Conservation (phyloP, 331 rosid species). For the Malus hybrid region DNA sequence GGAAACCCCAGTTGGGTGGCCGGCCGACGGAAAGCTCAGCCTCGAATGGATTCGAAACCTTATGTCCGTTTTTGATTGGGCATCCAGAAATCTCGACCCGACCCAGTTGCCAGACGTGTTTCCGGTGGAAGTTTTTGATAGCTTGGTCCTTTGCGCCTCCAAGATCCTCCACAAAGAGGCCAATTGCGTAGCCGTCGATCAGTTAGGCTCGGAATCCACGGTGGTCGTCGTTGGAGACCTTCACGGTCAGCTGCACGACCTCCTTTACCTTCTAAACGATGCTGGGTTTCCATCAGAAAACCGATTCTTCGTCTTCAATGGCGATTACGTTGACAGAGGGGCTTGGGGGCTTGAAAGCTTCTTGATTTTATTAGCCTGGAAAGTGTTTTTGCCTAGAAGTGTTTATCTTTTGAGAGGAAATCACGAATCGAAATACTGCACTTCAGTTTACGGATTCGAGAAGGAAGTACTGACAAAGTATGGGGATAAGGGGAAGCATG, state of each 20-base stretch:
- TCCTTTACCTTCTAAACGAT: conserved; percentile 48
- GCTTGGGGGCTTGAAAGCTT: conserved; percentile 93
- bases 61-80: conserved; percentile 59
- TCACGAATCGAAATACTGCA: conserved; percentile 86
- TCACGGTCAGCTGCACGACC: conserved; percentile 77
- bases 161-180: conserved; percentile 83
- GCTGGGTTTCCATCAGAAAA: conserved; percentile 65
- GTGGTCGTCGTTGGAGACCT: conserved; percentile 79
- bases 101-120: conserved; percentile 46
- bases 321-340: conserved; percentile 85
- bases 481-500: conserved; percentile 51
- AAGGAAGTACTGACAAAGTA: conserved; percentile 68
- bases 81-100: conserved; percentile 48
- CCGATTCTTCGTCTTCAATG: conserved; percentile 68
- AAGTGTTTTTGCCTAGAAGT: conserved; percentile 58
- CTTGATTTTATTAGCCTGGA: conserved; percentile 66
- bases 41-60: conserved; percentile 58
- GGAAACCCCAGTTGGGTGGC: conserved; percentile 52
- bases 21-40: conserved; percentile 37
- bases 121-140: conserved; percentile 57
- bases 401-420: conserved; percentile 72
- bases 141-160: conserved; percentile 59
- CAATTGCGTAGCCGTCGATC: conserved; percentile 51
- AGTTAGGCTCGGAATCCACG: conserved; percentile 16
- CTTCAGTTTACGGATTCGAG: conserved; percentile 85